Evolutionary conservation across 164 flowering plant genomes (phyloP), one percentile per base, ranked within the genome.

Genomic region (Chloranthus sessilifolius): DNA sequence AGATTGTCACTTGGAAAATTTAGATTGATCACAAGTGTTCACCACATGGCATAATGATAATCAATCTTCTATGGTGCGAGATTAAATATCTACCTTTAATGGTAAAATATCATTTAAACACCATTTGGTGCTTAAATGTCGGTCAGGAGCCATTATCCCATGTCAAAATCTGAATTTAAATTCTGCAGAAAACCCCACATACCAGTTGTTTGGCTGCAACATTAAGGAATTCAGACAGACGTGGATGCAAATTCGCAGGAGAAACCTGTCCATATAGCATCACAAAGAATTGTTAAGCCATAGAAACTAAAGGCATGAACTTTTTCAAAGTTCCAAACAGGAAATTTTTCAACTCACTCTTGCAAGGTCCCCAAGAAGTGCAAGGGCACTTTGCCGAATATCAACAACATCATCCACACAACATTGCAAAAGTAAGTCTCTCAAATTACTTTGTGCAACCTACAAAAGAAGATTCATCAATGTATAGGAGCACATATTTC

Each of bases 361-460:
- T 41, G 95, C 92, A 70, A 94, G 95, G 68, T 94, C 99, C 15
- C 99, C 99, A 46, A 94, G 82, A 64, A 94, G 82, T 9, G 99
- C 99, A 75, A 94, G 78, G 35, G 92, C 88, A 80, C 99, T 94
- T 65, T 94, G 99, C 2, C 88, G 78, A 34, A 89, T 70, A 78
- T 94, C 97, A 59, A 69, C 51, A 58, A 82, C 78, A 63, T 78
- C 99, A 79, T 94, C 97, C 81, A 70, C 70, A 62, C 99, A 94
- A 61, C 97, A 94, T 66, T 89, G 88, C 56, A 94, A 66, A 55
- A 94, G 92, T 57, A 94, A 61, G 45, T 94, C 97, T 67, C 83
- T 81, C 61, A 94, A 74, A 74, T 61, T 72, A 74, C 86, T 74
- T 52, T 80, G 70, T 53, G 86, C 78, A 65, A 94, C 92, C 99